Base-by-base conservation (phyloP, 306 rosid species). In the Argentina anserina region DNA sequence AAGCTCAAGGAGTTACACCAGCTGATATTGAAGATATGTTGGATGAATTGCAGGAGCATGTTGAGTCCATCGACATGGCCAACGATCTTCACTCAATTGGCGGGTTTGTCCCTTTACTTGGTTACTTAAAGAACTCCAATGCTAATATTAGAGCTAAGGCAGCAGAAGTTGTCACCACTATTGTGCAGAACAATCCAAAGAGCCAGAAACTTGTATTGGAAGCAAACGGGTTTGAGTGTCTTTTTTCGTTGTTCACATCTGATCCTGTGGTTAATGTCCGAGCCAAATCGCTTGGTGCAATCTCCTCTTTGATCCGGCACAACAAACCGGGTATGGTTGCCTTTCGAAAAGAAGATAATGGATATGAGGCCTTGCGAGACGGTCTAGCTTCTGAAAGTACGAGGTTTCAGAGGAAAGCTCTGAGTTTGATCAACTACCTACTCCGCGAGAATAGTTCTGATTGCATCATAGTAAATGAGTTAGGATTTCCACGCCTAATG, bases 401-500 rank as follows among this genome's bases (percentile, higher is more conserved):
- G 75, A 85, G 91, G 74, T 94, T 94, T 73, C 99, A 94, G 74
- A 94, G 99, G 93, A 94, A 91, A 85, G 96, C 97, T 14, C 89
- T 94, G 71, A 86, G 90, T 76, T 83, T 94, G 88, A 83, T 89
- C 75, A 89, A 89, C 33, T 89, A 86, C 76, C 83, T 91, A 60
- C 81, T 91, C 65, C 80, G 81, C 2, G 96, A 89, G 74, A 89
- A 85, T 73, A 79, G 70, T 75, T 83, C 89, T 41, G 97, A 94
- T 68, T 75, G 88, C 87, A 78, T 66, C 70, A 71, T 85, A 1
- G 84, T 78, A 31, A 79, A 73, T 4, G 88, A 88, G 70, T 85
- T 88, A 2, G 99, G 97, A 46, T 83, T 89, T 81, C 92, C 95
- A 25, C 85, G 93, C 5, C 65, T 81, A 33, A 60, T 91, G 88